Conservation (phyloP, 2,329 filamentous ascomycete genomes). For the Hansfordia pulvinata region DNA sequence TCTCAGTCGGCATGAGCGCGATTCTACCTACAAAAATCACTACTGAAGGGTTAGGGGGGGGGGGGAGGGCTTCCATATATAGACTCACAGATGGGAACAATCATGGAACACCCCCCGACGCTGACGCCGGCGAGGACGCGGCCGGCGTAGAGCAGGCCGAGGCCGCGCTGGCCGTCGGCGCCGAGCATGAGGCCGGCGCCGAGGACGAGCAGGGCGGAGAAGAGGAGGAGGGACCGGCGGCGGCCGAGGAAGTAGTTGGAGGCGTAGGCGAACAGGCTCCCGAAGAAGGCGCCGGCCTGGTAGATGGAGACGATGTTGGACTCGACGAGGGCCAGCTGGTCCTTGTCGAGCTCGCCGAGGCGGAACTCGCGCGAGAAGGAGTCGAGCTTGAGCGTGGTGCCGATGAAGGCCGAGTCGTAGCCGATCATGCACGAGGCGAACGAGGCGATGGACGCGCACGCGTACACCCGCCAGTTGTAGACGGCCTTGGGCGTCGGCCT, state of each 20-base stretch:
- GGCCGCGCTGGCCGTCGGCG: constrained; percentile 42
- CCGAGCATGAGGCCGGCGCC: constrained; percentile 64
- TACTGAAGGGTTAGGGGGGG: too few species aligned
- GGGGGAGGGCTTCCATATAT: too few species aligned
- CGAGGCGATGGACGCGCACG: constrained; percentile 37
- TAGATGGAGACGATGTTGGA: constrained; percentile 71
- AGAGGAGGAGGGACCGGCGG: constrained; percentile 47
- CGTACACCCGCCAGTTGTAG: constrained; percentile 48
- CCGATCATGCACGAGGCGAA: constrained; percentile 44
- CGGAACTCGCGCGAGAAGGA: constrained; percentile 59
- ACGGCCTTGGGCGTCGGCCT: constrained; percentile 41
- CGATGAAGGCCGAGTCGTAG: constrained; percentile 65
- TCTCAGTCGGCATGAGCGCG: too few species aligned
- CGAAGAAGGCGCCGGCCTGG: constrained; percentile 76
- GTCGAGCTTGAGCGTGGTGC: constrained; percentile 56
- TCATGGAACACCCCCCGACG: constrained; percentile 48
- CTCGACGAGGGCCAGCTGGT: constrained; percentile 44
- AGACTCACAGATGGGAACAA: constrained; percentile 51
- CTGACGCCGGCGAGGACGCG: constrained; percentile 51
- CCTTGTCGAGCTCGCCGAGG: constrained; percentile 34
- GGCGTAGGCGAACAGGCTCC: constrained; percentile 54
- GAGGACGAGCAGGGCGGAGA: constrained; percentile 49
- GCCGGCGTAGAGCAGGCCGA: constrained; percentile 50
- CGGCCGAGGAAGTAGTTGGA: constrained; percentile 56
- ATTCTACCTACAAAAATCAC: too few species aligned